Conservation (phyloP, 2,329 filamentous ascomycete species). For the Aspergillus thermomutatus region DNA sequence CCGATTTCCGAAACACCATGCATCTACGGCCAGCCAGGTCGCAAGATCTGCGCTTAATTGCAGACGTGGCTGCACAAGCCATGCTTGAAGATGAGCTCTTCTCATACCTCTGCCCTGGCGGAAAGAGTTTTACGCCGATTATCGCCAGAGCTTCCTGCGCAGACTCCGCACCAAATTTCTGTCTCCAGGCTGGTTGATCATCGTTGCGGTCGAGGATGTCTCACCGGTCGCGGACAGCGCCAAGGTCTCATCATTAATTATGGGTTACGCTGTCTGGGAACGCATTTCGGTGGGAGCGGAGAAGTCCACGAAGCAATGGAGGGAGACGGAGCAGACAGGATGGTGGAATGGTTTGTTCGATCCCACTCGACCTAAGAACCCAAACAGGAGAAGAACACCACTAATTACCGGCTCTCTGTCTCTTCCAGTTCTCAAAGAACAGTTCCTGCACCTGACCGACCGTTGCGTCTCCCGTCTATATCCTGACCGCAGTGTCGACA, state of each 20-base stretch:
- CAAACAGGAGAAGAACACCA: neutral
- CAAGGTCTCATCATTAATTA: neutral
- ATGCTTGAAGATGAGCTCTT: constrained; percentile 15
- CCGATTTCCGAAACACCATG: neutral
- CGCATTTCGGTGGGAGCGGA: neutral
- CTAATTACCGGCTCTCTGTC: neutral
- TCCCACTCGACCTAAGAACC: neutral
- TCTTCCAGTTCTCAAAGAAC: constrained; percentile 3
- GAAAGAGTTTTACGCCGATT: constrained; percentile 6
- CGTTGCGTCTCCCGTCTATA: neutral
- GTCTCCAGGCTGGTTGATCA: constrained; percentile 7
- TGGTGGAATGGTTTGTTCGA: constrained; percentile 3
- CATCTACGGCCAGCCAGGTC: constrained; percentile 4
- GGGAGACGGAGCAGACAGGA: neutral
- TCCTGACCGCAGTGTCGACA: constrained; percentile 12
- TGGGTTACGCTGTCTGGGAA: constrained; percentile 11
- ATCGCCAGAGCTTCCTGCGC: constrained; percentile 10
- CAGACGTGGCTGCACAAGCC: constrained; percentile 12
- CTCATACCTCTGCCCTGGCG: constrained; percentile 9
- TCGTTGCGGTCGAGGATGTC: constrained; percentile 6
- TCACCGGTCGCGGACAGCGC: neutral
- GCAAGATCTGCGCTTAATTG: constrained; percentile 10
- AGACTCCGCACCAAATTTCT: constrained; percentile 4
- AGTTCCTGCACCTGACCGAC: neutral
- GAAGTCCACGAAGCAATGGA: neutral